Conservation (phyloP, 2,329 filamentous ascomycete genomes). For the Fusarium sarcochroum region DNA sequence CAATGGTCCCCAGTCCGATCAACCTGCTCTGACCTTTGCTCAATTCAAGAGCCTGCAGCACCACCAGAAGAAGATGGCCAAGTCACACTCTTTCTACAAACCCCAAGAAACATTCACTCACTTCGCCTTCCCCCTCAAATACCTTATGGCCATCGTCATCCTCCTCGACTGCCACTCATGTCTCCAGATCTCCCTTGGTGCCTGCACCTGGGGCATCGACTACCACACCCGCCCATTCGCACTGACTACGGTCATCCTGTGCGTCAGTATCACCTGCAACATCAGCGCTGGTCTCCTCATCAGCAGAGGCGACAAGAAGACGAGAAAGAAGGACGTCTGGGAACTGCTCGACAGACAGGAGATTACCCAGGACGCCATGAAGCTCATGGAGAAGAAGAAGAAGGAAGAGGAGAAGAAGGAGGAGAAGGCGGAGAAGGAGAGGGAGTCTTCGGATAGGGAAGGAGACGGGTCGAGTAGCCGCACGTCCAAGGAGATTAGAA, state of each 20-base stretch:
- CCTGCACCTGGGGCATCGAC: constrained; percentile 83
- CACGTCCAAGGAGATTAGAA: constrained; percentile 27
- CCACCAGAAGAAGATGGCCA: constrained; percentile 84
- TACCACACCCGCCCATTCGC: constrained; percentile 78
- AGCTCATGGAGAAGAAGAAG: constrained; percentile 62
- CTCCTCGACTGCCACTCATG: constrained; percentile 84
- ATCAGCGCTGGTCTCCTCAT: constrained; percentile 83
- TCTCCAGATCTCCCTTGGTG: constrained; percentile 84
- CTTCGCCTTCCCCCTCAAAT: constrained; percentile 79
- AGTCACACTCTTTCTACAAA: constrained; percentile 90
- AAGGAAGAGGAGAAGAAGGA: constrained; percentile 46
- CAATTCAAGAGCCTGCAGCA: constrained; percentile 80
- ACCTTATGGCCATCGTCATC: constrained; percentile 83
- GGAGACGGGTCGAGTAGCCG: constrained; percentile 33
- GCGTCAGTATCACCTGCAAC: constrained; percentile 83
- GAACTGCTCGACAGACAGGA: constrained; percentile 83
- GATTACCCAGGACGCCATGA: constrained; percentile 73
- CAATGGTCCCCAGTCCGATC: constrained; percentile 60
- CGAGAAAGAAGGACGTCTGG: constrained; percentile 88
- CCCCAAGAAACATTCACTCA: constrained; percentile 89
- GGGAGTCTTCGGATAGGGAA: constrained; percentile 20
- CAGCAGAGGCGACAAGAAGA: constrained; percentile 79
- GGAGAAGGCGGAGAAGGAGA: constrained; percentile 2
- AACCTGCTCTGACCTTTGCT: constrained; percentile 72
- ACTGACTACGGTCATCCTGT: constrained; percentile 85